Evolutionary conservation across 257 asterid genomes (phyloP), one percentile per base, ranked within the genome.

Genomic region (Penstemon newberryi): DNA sequence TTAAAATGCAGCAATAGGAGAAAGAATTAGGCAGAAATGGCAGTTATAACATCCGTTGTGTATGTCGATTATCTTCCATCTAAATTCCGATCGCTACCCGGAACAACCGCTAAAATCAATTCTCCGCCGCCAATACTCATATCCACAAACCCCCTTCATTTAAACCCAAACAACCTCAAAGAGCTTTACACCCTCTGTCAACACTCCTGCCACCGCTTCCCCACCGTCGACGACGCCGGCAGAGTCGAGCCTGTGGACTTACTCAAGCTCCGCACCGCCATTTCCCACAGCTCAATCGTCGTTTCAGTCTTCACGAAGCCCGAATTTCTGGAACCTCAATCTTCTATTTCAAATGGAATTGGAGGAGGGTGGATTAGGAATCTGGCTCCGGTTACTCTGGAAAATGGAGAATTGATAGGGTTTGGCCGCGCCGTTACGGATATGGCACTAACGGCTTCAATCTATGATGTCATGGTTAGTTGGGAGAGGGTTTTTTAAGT

Each of bases 391-490:
- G 80, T 83, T 66, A 79, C 89, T 66, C 97, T 94, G 70, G 83
- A 75, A 19, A 86, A 85, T 56, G 96, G 99, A 37, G 77, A 57
- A 65, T 75, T 93, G 76, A 75, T 93, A 51, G 99, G 99, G 57
- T 93, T 93, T 43, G 96, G 97, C 50, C 91, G 97, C 1, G 97
- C 91, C 4, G 95, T 90, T 71, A 86, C 99, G 3, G 99, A 93
- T 82, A 68, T 75, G 68, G 92, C 85, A 38, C 71, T 93, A 49
- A 84, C 96, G 60, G 97, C 97, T 12, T 81, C 96, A 2, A 83
- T 88, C 18, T 77, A 93, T 57, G 99, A 93, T 79, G 87, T 90
- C 55, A 84, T 88, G 96, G 99, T 93, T n/a, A 70, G 86, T 67
- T 42, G n/a, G 0, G 33, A 25, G 33, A 25, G 8, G 37, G 39